Base-by-base conservation (phyloP, 2,329 filamentous ascomycete genomes). In the Aspergillus viridinutans region DNA sequence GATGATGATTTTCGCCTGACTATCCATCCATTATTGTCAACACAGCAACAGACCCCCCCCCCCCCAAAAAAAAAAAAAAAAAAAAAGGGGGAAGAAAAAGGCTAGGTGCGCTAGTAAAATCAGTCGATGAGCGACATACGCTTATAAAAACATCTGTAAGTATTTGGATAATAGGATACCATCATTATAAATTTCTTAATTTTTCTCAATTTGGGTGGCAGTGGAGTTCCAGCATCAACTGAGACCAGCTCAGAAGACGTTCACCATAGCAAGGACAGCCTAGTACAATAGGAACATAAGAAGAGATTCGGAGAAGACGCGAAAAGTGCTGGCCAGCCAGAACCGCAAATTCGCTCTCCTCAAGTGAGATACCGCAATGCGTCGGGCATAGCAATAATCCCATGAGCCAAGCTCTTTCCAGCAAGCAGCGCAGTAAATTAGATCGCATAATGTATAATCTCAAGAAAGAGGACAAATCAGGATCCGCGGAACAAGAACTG, bases 401-500 rank as follows among this genome's bases (percentile, higher is more conserved):
- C 43, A 23, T 45, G 42, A 21, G 42, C 42, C n/a, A 10, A 1
- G 20, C 25, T 52, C 49, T 32, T 50, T 42, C 26, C 12, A 49
- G 52, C 40, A 38, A 42, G 42, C 42, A 6, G 20, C n/a, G 9
- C n/a, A 40, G 38, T 12, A 40, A 29, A 29, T 29, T 29, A 29
- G 28, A 12, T 29, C 28, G 28, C 28, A 29, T 29, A 10, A 9
- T 29, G 28, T 10, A 29, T 29, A 29, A 5, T 10, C 42, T 7
- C n/a, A 7, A 26, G 43, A 26, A 25, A 45, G 5, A 45, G 10
- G 42, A 6, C 35, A 42, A 12, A 52, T 67, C 74, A 87, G 50
- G 78, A 82, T 51, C 92, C 92, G 38, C 92, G 85, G 83, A 99
- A 99, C 63, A 99, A 79, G 76, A 99, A 99, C 75, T 96, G 90